Conservation (phyloP, 192 early-diverging fungal genomes). For the Entomortierella chlamydospora region DNA sequence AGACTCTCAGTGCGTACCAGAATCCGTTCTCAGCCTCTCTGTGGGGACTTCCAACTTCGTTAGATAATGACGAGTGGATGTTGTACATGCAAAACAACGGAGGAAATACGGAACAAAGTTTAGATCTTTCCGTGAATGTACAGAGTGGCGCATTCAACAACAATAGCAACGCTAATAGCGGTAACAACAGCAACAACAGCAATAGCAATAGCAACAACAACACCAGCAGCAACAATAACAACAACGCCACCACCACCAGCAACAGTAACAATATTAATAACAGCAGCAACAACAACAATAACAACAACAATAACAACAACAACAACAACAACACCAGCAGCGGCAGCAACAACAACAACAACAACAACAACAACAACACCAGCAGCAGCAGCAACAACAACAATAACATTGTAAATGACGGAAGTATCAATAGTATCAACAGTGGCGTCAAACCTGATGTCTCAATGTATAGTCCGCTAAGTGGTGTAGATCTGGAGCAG, state of each 20-base stretch:
- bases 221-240: not conserved
- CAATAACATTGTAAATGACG: not conserved
- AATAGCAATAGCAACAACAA: not conserved
- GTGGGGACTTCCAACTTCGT: slow-evolving; percentile 46
- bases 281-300: not conserved
- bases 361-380: not conserved
- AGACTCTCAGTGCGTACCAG: slow-evolving; percentile 12
- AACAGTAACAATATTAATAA: not conserved
- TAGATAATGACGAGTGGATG: slow-evolving; percentile 50
- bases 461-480: slow-evolving; percentile 5
- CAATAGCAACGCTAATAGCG: not conserved
- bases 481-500: slow-evolving; percentile 2
- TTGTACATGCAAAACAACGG: slow-evolving; percentile 47
- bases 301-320: not conserved
- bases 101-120: not conserved
- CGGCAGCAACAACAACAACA: no score
- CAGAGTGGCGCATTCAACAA: not conserved
- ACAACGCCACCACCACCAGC: not conserved
- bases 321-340: no score
- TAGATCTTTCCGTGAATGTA: slow-evolving; percentile 6
- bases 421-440: not conserved
- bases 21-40: slow-evolving; percentile 51
- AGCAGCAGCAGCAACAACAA: not conserved
- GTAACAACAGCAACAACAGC: not conserved
- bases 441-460: not conserved